Percentiles rank a stretch among this genome's conserved stretches.
Evolutionary conservation across 169 alveolate genomes (phyloP).

Genomic region (Prorocentrum cordatum): DNA sequence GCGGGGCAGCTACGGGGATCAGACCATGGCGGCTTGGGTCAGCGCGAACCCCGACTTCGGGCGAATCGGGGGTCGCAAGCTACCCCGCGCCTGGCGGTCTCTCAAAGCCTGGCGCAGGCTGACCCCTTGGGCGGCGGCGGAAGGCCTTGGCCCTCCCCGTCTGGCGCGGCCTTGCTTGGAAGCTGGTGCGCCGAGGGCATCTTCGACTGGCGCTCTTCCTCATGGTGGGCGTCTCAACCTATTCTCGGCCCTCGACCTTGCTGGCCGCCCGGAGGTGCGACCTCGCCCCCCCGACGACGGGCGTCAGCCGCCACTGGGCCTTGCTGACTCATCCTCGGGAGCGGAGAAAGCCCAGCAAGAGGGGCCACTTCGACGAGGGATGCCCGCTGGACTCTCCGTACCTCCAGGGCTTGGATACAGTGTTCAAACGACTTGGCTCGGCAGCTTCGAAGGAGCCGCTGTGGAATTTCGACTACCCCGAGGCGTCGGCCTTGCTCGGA

Average conservation of each 20-base stretch:
- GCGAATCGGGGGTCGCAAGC: neutral
- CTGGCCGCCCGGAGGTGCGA: neutral
- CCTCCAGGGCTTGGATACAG: neutral
- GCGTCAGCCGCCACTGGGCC: neutral
- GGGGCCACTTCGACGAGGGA: slow-evolving; percentile 1
- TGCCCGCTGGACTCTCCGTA: neutral
- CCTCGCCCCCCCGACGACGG: neutral
- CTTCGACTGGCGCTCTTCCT: neutral
- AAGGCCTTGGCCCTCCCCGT: neutral
- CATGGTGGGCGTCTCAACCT: neutral
- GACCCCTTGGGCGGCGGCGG: neutral
- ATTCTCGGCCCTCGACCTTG: neutral
- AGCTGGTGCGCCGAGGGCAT: neutral
- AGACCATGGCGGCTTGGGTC: neutral
- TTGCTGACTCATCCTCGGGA: neutral
- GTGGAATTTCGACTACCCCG: slow-evolving; percentile 14
- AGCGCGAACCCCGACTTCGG: neutral
- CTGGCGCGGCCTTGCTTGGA: neutral
- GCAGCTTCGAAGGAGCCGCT: neutral
- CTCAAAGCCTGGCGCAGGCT: neutral
- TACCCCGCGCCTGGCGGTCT: neutral
- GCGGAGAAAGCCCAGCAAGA: neutral
- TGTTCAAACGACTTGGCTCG: neutral
- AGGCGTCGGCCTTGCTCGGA: neutral
- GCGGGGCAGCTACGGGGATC: neutral